Conservation (phyloP, 2,329 filamentous ascomycete genomes). For the Verticillium albo-atrum region DNA sequence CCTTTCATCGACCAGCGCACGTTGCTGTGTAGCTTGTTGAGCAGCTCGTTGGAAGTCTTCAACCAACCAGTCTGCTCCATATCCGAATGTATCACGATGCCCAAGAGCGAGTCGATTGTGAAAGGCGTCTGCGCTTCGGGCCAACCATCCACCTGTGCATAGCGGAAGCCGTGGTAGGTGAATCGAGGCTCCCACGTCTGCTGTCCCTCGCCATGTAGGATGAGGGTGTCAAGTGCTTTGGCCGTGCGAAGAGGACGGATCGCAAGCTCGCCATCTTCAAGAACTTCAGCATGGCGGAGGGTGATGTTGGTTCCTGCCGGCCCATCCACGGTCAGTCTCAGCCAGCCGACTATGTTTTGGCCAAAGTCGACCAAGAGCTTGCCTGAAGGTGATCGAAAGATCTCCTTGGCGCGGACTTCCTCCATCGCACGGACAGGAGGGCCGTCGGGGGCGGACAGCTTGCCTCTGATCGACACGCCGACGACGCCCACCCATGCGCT, state of each 20-base stretch:
- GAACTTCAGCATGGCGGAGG: conserved; percentile 49
- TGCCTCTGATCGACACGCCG: too few relatives aligned
- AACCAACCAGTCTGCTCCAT: conserved; percentile 46
- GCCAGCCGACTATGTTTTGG: not conserved
- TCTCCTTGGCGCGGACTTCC: too few relatives aligned
- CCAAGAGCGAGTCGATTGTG: conserved; percentile 14
- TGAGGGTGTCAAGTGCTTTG: conserved; percentile 34
- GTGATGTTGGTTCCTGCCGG: conserved; percentile 34
- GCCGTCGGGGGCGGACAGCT: too few relatives aligned
- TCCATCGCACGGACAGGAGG: too few relatives aligned
- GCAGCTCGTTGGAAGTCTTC: conserved; percentile 40
- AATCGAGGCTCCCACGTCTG: conserved; percentile 39
- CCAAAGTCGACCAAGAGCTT: too few relatives aligned
- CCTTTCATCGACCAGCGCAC: conserved; percentile 52
- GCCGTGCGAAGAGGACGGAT: conserved; percentile 36
- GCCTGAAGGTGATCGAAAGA: too few relatives aligned
- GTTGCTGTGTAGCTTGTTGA: conserved; percentile 53
- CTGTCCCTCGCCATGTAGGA: conserved; percentile 16
- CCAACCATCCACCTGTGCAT: conserved; percentile 43
- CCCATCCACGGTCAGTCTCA: conserved; percentile 33
- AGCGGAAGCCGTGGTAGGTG: conserved; percentile 50
- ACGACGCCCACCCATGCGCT: too few relatives aligned
- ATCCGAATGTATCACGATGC: conserved; percentile 43
- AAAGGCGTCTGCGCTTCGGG: conserved; percentile 12
- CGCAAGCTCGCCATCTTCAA: conserved; percentile 41